phyloP scores from a whole-genome alignment of 2,329 filamentous ascomycete species.

The Exserohilum turcica region DNA sequence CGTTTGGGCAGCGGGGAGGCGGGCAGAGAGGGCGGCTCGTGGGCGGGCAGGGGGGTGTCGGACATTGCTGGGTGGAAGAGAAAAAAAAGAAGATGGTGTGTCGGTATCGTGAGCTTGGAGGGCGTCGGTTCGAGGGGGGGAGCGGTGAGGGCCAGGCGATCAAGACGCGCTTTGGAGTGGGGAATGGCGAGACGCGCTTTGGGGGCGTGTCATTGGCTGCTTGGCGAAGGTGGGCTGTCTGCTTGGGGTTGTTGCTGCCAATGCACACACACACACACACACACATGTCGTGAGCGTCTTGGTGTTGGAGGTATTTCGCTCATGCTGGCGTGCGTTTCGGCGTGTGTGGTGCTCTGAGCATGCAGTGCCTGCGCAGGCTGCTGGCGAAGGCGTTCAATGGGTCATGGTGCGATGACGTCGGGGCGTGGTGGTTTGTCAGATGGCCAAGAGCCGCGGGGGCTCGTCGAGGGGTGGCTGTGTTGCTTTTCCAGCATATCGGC shows the following conservation, averaged over 20 bases:
- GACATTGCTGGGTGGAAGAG: constrained; percentile 22
- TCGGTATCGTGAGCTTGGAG: not conserved
- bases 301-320: not conserved
- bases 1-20: constrained; percentile 80
- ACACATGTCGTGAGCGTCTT: not conserved
- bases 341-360: too few species aligned
- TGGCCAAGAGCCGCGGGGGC: too few species aligned
- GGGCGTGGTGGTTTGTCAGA: not conserved
- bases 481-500: too few species aligned
- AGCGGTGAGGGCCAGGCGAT: constrained; percentile 16
- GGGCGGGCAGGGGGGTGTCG: constrained; percentile 36
- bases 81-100: too few species aligned
- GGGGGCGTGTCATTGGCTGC: constrained; percentile 6
- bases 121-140: constrained; percentile 16
- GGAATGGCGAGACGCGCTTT: constrained; percentile 9
- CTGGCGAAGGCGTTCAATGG: not conserved
- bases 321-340: not conserved
- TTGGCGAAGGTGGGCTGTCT: constrained; percentile 3
- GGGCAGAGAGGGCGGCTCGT: constrained; percentile 62
- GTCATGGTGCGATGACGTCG: not conserved
- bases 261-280: too few species aligned
- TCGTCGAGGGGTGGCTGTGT: too few species aligned
- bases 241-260: not conserved
- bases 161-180: constrained; percentile 11
- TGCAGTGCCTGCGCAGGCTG: too few species aligned